phyloP scores from a whole-genome alignment of 2,329 filamentous ascomycete species.

The Niveomyces coronatus region DNA sequence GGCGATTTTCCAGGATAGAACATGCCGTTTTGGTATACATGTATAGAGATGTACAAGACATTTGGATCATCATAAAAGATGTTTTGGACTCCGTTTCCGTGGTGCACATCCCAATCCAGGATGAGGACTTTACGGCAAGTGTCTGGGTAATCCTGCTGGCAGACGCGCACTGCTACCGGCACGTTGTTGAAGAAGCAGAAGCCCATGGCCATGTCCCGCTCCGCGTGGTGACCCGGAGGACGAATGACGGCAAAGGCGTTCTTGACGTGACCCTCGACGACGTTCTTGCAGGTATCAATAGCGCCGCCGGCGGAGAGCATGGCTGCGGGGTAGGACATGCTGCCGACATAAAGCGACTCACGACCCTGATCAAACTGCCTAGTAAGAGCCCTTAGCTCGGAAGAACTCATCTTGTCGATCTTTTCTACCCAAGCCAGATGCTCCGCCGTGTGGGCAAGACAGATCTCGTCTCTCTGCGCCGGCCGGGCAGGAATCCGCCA shows the following conservation, averaged over 20 bases:
- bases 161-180: constrained; percentile 80
- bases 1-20: constrained; percentile 73
- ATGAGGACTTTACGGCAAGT: constrained; percentile 82
- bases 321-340: constrained; percentile 70
- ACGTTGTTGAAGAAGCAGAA: constrained; percentile 99
- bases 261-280: constrained; percentile 72
- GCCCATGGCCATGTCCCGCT: constrained; percentile 75
- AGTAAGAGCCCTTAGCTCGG: constrained; percentile 60
- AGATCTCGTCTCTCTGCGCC: constrained; percentile 72
- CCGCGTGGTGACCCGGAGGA: constrained; percentile 91
- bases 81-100: constrained; percentile 89
- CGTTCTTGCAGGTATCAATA: constrained; percentile 91
- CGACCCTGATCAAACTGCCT: constrained; percentile 49
- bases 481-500: constrained; percentile 69
- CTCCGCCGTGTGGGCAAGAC: constrained; percentile 62
- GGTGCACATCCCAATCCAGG: constrained; percentile 78
- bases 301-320: constrained; percentile 82
- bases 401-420: constrained; percentile 42
- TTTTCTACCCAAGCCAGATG: constrained; percentile 71
- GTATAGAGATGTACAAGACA: constrained; percentile 88
- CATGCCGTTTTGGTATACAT: constrained; percentile 71
- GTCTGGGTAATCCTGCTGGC: constrained; percentile 70
- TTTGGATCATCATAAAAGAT: constrained; percentile 94
- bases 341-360: constrained; percentile 75
- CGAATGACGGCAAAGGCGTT: constrained; percentile 94